Base-by-base conservation (phyloP, 331 rosid species). In the Arachis monticola region DNA sequence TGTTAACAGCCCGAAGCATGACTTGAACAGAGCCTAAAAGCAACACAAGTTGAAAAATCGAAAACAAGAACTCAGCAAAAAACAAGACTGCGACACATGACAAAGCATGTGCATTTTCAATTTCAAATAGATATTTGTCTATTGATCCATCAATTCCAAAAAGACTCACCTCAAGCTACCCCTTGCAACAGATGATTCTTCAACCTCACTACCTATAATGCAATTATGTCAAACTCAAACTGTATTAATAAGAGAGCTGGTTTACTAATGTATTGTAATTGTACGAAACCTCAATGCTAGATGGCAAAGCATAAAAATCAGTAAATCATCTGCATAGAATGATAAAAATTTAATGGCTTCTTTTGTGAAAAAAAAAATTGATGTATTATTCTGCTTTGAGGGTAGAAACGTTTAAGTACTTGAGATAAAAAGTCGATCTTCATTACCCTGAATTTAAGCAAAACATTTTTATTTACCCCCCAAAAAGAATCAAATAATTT, bases 111-210 rank as follows among this genome's bases (percentile, higher is more conserved):
- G 60, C 42, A 44, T 74, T 70, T 69, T 48, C n/a, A 63, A 51
- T 14, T 69, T 48, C n/a, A 63, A 45, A 14, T 42, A 61, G 52
- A 60, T 51, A 35, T 71, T 62, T 60, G 46, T 32, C 64, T n/a
- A 66, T 12, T 31, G 35, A 61, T 55, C 52, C 10, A 58, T 27
- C 59, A 60, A 55, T 45, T 60, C 55, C 63, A 52, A 56, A 66
- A 66, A 71, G 45, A 55, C 92, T 70, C 65, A 91, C 98, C 97
- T 88, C 75, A 69, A 62, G 81, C 65, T 84, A 67, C 79, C 81
- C 52, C 5, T 48, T 65, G 79, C 9, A 60, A 56, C 75, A 41
- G 87, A 57, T 85, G 86, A 82, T 77, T 84, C 88, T 70, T 83
- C 82, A 56, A 67, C 73, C 77, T 78, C 57, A n/a, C 72, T 82